These are phyloP conservation scores for Nicotiana rustica DNA, from an alignment of 305 asterid genomes.

Conservation along the genomic window DNA sequence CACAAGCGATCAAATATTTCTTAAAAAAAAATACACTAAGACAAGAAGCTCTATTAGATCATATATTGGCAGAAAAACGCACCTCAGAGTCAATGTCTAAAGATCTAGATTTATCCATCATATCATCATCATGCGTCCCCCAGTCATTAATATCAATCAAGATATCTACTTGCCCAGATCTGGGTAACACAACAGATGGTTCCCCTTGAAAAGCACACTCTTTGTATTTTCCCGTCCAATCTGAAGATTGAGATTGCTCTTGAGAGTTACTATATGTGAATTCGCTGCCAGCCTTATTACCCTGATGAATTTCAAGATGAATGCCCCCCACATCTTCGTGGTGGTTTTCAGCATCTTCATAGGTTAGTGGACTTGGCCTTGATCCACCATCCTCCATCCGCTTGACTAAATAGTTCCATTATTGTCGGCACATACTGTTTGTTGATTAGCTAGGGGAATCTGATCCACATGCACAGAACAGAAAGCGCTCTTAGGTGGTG, in stretches of 20 bases:
- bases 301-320: conserved; percentile 44
- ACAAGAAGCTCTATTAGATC: conserved; percentile 21
- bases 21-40: neutral
- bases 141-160: conserved; percentile 83
- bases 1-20: neutral
- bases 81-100: conserved; percentile 30
- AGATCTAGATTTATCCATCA: conserved; percentile 54
- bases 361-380: conserved; percentile 43
- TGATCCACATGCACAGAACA: conserved; percentile 65
- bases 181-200: conserved; percentile 49
- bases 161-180: conserved; percentile 69
- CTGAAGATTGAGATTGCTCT: conserved; percentile 52
- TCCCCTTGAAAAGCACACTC: conserved; percentile 46
- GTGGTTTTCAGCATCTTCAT: conserved; percentile 44
- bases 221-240: conserved; percentile 39
- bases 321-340: conserved; percentile 45
- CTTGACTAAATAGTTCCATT: conserved; percentile 31
- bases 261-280: conserved; percentile 47
- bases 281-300: conserved; percentile 47
- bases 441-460: conserved; percentile 41
- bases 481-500: conserved; percentile 64
- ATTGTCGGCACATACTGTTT: conserved; percentile 22
- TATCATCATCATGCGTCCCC: conserved; percentile 56
- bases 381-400: conserved; percentile 46
- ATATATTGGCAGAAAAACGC: neutral